phyloP scores from a whole-genome alignment of 495 filamentous ascomycete genomes.

The Xylaria acuta region DNA sequence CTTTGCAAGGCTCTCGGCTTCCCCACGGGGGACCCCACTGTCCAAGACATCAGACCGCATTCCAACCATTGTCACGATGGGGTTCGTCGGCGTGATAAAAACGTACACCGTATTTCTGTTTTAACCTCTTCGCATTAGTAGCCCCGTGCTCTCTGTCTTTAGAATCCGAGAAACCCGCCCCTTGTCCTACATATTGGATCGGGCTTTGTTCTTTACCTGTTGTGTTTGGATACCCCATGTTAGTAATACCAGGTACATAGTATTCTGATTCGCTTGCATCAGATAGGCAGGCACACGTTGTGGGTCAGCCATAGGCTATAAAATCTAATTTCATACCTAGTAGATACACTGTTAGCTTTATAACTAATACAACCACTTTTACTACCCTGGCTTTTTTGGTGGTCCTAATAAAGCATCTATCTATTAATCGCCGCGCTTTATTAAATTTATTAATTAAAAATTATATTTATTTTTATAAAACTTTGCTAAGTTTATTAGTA shows the following conservation, averaged over 20 bases:
- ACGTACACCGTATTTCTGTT: neutral
- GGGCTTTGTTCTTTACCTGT: neutral
- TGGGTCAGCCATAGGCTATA: too few relatives aligned
- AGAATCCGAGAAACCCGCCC: neutral
- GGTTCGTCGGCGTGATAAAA: neutral
- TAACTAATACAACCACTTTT: too few relatives aligned
- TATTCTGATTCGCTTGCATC: neutral
- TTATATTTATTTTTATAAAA: too few relatives aligned
- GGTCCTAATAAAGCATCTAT: too few relatives aligned
- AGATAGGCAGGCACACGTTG: too few relatives aligned
- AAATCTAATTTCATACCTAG: too few relatives aligned
- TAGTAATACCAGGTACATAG: neutral
- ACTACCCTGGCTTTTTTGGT: too few relatives aligned
- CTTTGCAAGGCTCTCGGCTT: neutral
- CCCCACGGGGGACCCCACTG: constrained; percentile 19
- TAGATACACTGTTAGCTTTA: too few relatives aligned
- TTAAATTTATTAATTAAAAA: too few relatives aligned
- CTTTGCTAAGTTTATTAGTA: too few relatives aligned
- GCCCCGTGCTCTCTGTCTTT: neutral
- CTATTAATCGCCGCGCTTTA: too few relatives aligned
- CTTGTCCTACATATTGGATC: neutral
- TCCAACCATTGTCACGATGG: constrained; percentile 7
- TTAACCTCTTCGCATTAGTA: neutral
- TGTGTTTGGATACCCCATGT: neutral
- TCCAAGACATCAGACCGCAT: constrained; percentile 11